Percentiles rank a stretch among this genome's conserved stretches.
Evolutionary conservation across 176 grass and related monocot genomes (phyloP).

Genomic region (Eragrostis nindensis): DNA sequence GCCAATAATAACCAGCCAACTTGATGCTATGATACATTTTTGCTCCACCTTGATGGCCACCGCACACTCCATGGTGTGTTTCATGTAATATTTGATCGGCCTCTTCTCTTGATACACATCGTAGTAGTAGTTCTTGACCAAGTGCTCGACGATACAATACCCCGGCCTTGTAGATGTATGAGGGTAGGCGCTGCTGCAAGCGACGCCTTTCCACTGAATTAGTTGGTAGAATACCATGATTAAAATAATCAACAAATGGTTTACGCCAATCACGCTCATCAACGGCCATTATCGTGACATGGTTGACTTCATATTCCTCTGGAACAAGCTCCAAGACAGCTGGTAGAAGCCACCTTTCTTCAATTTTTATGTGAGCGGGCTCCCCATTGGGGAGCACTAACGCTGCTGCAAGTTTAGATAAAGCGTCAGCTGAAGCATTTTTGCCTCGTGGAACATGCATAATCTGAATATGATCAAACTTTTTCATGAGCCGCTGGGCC

Average conservation of each 20-base stretch:
- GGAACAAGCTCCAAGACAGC: background rate
- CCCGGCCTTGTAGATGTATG: background rate
- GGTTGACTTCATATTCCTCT: background rate
- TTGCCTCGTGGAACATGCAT: no score
- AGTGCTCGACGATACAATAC: background rate
- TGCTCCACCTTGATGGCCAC: background rate
- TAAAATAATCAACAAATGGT: background rate
- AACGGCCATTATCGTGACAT: fast-evolving
- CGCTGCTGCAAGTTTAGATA: no score
- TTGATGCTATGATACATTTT: background rate
- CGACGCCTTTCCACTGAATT: background rate
- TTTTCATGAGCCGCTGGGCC: no score
- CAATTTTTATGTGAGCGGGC: no score
- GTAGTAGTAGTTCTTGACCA: background rate
- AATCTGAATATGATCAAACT: no score
- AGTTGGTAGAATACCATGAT: background rate
- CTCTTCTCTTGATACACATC: background rate
- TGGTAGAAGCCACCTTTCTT: background rate
- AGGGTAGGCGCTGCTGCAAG: background rate
- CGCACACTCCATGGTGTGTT: background rate
- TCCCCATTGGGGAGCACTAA: no score
- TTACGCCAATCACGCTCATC: background rate
- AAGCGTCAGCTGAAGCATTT: no score
- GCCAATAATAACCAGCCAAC: background rate
- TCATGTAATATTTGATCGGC: background rate